Conservation (phyloP, 768 basidiomycete genomes). For the Amanita pseudoporphyria region DNA sequence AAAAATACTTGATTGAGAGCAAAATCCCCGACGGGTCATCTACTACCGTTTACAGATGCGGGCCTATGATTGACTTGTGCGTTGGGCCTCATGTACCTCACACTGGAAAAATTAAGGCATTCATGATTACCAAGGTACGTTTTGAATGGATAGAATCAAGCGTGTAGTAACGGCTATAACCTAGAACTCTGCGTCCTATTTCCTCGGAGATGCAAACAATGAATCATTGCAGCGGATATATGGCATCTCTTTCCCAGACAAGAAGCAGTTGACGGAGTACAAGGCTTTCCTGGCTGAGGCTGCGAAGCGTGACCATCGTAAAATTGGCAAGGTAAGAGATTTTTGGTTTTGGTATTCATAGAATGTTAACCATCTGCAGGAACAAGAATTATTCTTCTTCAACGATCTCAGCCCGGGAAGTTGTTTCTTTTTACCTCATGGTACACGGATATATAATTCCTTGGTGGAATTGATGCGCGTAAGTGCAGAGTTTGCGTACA, state of each 20-base stretch:
- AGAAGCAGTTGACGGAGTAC: constrained; percentile 90
- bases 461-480: constrained; percentile 87
- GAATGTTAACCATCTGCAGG: constrained; percentile 25
- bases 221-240: constrained; percentile 95
- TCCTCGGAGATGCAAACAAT: constrained; percentile 88
- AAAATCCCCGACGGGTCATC: constrained; percentile 95
- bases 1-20: constrained; percentile 87
- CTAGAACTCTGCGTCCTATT: constrained; percentile 96
- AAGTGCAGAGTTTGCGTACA: constrained; percentile 19
- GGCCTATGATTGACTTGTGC: constrained; percentile 97
- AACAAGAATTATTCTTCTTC: constrained; percentile 99
- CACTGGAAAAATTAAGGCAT: constrained; percentile 94
- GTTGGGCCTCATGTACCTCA: constrained; percentile 97
- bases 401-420: constrained; percentile 93
- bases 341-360: constrained; percentile 20
- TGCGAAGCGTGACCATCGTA: constrained; percentile 95
- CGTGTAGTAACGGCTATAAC: not conserved
- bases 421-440: constrained; percentile 95
- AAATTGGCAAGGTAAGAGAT: constrained; percentile 62
- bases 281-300: constrained; percentile 95
- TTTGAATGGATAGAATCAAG: not conserved
- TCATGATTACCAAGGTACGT: constrained; percentile 88
- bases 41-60: constrained; percentile 97
- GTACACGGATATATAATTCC: constrained; percentile 93
- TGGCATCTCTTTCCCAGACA: constrained; percentile 98